These are phyloP conservation scores for Kodamaea sp. DNA, from an alignment of 1,139 yeast species.

Conservation along the genomic window DNA sequence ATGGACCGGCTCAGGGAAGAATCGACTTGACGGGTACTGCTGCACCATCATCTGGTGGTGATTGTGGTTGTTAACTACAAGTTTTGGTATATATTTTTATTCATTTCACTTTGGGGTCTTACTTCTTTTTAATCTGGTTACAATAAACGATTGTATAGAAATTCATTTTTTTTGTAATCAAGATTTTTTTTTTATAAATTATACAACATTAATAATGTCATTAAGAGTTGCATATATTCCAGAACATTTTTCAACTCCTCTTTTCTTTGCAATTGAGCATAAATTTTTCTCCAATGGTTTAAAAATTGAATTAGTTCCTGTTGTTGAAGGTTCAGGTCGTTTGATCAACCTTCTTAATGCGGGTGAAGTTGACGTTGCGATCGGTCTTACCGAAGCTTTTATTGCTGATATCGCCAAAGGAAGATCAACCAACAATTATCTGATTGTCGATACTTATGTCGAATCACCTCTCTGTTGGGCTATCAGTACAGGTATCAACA, in stretches of 20 bases:
- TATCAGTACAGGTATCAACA: conserved; percentile 65
- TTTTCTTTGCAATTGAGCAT: conserved; percentile 64
- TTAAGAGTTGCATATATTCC: conserved; percentile 79
- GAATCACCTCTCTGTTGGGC: conserved; percentile 89
- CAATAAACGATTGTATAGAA: no score
- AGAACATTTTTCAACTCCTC: conserved; percentile 87
- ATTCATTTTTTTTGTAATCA: background rate
- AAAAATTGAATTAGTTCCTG: conserved; percentile 64
- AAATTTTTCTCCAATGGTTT: conserved; percentile 36
- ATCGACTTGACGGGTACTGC: conserved; percentile 16
- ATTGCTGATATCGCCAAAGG: conserved; percentile 79
- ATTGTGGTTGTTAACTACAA: conserved; percentile 11
- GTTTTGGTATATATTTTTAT: no score
- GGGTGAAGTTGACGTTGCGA: conserved; percentile 67
- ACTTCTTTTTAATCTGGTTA: no score
- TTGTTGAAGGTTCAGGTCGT: conserved; percentile 86
- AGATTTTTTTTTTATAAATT: background rate
- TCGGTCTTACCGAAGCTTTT: conserved; percentile 90
- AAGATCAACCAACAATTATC: conserved; percentile 56
- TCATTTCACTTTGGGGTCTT: no score
- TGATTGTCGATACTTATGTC: conserved; percentile 77
- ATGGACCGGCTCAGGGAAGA: conserved; percentile 13
- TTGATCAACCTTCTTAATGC: conserved; percentile 68
- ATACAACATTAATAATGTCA: conserved; percentile 7
- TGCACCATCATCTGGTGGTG: conserved; percentile 6